A percentile compares a stretch with the other conserved stretches of the same genome.
Conservation (phyloP, 768 basidiomycete genomes). For the Tricholoma furcatifolium region DNA sequence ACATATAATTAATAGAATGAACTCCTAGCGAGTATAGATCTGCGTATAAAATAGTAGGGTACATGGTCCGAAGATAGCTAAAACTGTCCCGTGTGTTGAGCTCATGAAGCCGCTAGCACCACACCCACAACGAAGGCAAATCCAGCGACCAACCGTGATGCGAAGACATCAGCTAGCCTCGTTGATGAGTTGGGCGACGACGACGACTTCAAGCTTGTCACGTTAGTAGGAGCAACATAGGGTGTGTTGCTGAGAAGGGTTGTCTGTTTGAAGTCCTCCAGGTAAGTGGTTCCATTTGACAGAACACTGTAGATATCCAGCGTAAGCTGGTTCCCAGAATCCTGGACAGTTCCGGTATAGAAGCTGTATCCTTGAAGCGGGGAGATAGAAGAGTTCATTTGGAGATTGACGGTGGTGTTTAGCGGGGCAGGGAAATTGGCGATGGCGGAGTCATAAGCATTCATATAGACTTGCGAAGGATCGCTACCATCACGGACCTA, state of each 20-base stretch:
- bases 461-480: slow-evolving; percentile 27
- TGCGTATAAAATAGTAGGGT: neutral
- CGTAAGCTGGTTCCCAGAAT: slow-evolving; percentile 27
- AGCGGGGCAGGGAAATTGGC: slow-evolving; percentile 21
- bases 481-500: slow-evolving; percentile 27
- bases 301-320: slow-evolving; percentile 26
- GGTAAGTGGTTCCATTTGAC: slow-evolving; percentile 25
- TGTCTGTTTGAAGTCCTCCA: slow-evolving; percentile 28
- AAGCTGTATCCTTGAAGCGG: slow-evolving; percentile 29
- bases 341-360: slow-evolving; percentile 25
- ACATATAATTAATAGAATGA: neutral
- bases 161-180: slow-evolving; percentile 2
- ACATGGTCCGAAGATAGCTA: neutral
- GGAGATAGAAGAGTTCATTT: slow-evolving; percentile 20
- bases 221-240: slow-evolving; percentile 21
- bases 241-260: slow-evolving; percentile 26
- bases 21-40: neutral
- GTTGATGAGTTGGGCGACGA: slow-evolving; percentile 8
- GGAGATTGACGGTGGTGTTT: slow-evolving; percentile 26
- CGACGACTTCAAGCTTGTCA: slow-evolving; percentile 13
- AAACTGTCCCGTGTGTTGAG: neutral
- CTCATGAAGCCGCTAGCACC: neutral
- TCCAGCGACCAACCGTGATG: neutral
- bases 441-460: slow-evolving; percentile 25
- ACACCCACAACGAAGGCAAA: neutral